A percentile compares a stretch with the other conserved stretches of the same genome.
phyloP scores from a whole-genome alignment of 768 basidiomycete species.

The Lactifluus volemus region DNA sequence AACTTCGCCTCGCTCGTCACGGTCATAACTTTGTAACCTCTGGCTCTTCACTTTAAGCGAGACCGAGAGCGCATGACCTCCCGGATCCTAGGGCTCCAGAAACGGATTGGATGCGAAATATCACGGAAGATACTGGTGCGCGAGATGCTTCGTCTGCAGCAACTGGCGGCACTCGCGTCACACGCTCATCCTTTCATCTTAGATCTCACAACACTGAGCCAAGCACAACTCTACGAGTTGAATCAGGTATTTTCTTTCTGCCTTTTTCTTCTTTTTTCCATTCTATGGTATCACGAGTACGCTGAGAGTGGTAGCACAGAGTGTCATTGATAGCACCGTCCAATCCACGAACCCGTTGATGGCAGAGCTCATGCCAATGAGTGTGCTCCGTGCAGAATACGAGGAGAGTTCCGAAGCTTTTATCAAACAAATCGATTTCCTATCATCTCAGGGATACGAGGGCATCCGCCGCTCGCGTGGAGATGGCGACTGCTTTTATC shows the following conservation, averaged over 20 bases:
- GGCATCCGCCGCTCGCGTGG: slow-evolving; percentile 67
- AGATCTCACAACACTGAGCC: slow-evolving; percentile 30
- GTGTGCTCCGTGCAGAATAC: slow-evolving; percentile 56
- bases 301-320: slow-evolving; percentile 22
- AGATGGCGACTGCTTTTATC: slow-evolving; percentile 85
- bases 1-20: neutral
- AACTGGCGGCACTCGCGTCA: neutral
- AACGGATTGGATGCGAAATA: neutral
- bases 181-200: neutral
- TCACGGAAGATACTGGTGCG: slow-evolving; percentile 20
- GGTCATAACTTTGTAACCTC: neutral
- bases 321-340: slow-evolving; percentile 31
- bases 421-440: slow-evolving; percentile 65
- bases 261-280: too few relatives aligned
- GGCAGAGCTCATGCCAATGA: slow-evolving; percentile 43
- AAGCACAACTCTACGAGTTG: slow-evolving; percentile 32
- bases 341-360: slow-evolving; percentile 43
- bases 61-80: slow-evolving; percentile 20
- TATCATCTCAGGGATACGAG: slow-evolving; percentile 53
- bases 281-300: neutral
- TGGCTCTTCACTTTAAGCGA: slow-evolving; percentile 17
- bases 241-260: slow-evolving; percentile 28
- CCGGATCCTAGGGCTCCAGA: slow-evolving; percentile 21
- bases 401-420: slow-evolving; percentile 50
- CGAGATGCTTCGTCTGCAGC: neutral